Evolutionary conservation across 176 grass and related monocot genomes (phyloP), one percentile per base, ranked within the genome.

Genomic region (Aegilops bicornis): DNA sequence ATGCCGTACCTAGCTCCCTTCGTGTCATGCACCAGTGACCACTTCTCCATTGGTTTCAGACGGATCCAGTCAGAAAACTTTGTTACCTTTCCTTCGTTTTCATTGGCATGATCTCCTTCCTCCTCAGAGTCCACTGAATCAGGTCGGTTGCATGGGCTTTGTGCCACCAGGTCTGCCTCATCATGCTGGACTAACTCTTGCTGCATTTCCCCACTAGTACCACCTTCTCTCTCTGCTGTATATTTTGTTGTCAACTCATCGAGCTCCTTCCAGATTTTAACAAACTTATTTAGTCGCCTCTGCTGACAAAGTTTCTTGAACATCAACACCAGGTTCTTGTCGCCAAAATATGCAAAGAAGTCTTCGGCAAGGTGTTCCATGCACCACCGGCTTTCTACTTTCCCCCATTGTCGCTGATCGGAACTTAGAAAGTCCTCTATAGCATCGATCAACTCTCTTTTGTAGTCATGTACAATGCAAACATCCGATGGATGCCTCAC

Each of bases 251-350:
- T 85, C 59, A 84, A 3, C 36, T 84, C 37, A 3, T 84, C 82
- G 6, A 84, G 82, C 71, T 84, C 71, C 39, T 84, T 75, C 71
- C 82, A 84, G 6, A 84, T 76, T 11, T 76, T 76, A 76, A 32
- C 24, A 84, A 84, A 84, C 82, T 84, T 76, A 65, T 73, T 48
- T n/a, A 5, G 19, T 50, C 40, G 17, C 6, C 30, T 84, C 24
- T 85, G 83, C 27, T 77, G 72, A 58, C 83, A 85, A 20, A 85
- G 83, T 68, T 4, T 78, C 73, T 65, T 85, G 62, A 85, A 85
- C 16, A 78, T 1, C 62, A 35, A 6, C 31, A 77, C 48, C 42
- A 78, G 83, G 43, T 78, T 78, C 62, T 48, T 56, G 62, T 85
- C 63, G 2, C 74, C 73, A 68, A 85, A 85, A 56, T 78, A 64